These are phyloP conservation scores for Botrytis cinerea DNA, from an alignment of 2,329 filamentous ascomycete species.

Conservation along the genomic window DNA sequence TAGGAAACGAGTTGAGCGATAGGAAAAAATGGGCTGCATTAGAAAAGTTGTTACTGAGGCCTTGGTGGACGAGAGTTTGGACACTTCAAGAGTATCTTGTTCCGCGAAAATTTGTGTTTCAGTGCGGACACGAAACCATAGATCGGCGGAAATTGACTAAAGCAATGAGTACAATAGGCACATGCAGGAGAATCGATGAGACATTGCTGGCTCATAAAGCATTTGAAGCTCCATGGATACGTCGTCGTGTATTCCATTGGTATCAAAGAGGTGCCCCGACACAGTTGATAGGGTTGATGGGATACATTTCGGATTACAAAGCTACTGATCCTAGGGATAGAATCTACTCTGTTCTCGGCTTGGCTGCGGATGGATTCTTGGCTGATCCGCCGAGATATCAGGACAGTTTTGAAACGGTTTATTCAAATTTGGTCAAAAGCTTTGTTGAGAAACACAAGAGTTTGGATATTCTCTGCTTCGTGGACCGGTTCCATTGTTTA, in stretches of 20 bases:
- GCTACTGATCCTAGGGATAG: constrained; percentile 29
- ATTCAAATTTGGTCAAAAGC: neutral
- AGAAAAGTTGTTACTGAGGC: constrained; percentile 17
- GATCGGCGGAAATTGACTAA: neutral
- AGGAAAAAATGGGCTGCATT: constrained; percentile 14
- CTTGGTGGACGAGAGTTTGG: constrained; percentile 28
- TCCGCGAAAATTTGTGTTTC: constrained; percentile 22
- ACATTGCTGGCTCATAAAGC: constrained; percentile 19
- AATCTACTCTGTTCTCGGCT: constrained; percentile 29
- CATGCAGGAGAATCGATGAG: constrained; percentile 24
- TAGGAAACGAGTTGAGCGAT: neutral
- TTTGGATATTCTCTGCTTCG: constrained; percentile 9
- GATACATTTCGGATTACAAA: constrained; percentile 24
- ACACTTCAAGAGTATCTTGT: constrained; percentile 28
- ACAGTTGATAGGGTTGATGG: constrained; percentile 21
- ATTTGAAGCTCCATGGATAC: constrained; percentile 25
- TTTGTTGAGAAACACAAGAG: neutral
- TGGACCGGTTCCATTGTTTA: constrained; percentile 1
- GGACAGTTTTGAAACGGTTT: constrained; percentile 18
- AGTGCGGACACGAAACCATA: constrained; percentile 17
- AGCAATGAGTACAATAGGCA: neutral
- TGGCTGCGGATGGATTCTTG: constrained; percentile 21
- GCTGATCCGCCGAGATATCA: constrained; percentile 23
- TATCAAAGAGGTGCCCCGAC: neutral
- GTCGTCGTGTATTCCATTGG: constrained; percentile 20